phyloP scores from a whole-genome alignment of 805 yeast species.

The Wickerhamiella kurtzmanii region DNA sequence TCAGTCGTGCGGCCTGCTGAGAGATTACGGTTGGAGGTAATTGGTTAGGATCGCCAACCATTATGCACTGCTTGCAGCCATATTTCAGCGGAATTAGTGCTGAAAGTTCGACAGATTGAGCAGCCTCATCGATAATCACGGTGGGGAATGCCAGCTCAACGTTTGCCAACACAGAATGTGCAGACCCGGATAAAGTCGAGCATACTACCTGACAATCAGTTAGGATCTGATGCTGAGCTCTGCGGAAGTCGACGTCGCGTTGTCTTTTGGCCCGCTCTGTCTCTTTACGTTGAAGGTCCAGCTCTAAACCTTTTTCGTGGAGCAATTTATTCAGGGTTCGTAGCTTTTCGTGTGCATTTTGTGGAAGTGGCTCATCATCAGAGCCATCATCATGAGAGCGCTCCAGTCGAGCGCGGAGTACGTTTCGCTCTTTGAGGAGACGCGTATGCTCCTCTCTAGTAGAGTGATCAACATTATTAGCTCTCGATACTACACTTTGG shows the following conservation, averaged over 20 bases:
- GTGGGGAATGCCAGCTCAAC: slow-evolving; percentile 72
- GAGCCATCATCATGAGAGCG: slow-evolving; percentile 3
- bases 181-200: slow-evolving; percentile 85
- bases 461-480: slow-evolving; percentile 21
- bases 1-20: slow-evolving; percentile 63
- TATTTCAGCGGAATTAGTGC: slow-evolving; percentile 84
- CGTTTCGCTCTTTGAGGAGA: slow-evolving; percentile 42
- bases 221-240: slow-evolving; percentile 58
- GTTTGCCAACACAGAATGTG: slow-evolving; percentile 70
- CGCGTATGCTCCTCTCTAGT: slow-evolving; percentile 36
- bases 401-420: slow-evolving; percentile 32
- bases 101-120: slow-evolving; percentile 89
- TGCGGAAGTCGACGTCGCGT: slow-evolving; percentile 64
- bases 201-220: slow-evolving; percentile 74
- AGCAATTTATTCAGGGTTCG: slow-evolving; percentile 48
- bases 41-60: slow-evolving; percentile 99
- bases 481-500: slow-evolving; percentile 25
- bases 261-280: slow-evolving; percentile 56
- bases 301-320: slow-evolving; percentile 53
- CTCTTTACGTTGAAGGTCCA: slow-evolving; percentile 69
- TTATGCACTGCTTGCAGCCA: slow-evolving; percentile 78
- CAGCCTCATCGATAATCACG: slow-evolving; percentile 92
- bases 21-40: slow-evolving; percentile 94
- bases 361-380: not conserved
- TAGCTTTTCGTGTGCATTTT: slow-evolving; percentile 27